Evolutionary conservation across 1,284 basidiomycete genomes (phyloP).

Genomic region (Schizophyllum amplum): DNA sequence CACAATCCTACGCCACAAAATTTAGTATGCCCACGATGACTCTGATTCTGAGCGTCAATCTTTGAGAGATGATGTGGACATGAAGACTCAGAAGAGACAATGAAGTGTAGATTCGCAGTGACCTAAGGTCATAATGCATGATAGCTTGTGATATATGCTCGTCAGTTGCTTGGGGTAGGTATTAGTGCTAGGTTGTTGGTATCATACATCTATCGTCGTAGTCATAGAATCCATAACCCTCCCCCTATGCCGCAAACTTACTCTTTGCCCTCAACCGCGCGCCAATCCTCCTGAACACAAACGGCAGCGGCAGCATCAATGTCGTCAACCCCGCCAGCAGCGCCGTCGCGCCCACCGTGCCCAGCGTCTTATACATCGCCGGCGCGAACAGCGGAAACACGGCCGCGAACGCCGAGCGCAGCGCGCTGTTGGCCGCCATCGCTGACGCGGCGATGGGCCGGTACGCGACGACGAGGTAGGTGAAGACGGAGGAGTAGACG

Average conservation of each 20-base stretch:
- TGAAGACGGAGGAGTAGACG: constrained; percentile 63
- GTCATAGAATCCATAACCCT: neutral
- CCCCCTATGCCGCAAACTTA: constrained; percentile 8
- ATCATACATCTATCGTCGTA: no score
- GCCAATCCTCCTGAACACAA: constrained; percentile 8
- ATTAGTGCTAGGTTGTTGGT: no score
- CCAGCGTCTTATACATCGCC: constrained; percentile 50
- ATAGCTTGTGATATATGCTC: no score
- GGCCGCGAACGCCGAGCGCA: constrained; percentile 61
- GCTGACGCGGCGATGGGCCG: constrained; percentile 73
- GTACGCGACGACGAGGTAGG: constrained; percentile 65
- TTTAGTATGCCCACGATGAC: no score
- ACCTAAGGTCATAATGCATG: no score
- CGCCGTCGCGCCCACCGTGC: constrained; percentile 68
- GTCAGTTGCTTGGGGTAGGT: no score
- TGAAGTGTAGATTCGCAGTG: no score
- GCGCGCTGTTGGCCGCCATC: constrained; percentile 66
- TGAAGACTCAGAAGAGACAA: no score
- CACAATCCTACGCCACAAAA: neutral
- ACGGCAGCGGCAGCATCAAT: constrained; percentile 67
- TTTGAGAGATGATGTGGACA: no score
- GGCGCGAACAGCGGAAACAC: constrained; percentile 66
- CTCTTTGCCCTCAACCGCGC: constrained; percentile 1
- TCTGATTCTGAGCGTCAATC: no score
- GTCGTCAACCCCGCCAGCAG: constrained; percentile 68